Percentiles rank a stretch among this genome's conserved stretches.
Conservation (phyloP, 1,139 yeast species). For the Pichia sp. region DNA sequence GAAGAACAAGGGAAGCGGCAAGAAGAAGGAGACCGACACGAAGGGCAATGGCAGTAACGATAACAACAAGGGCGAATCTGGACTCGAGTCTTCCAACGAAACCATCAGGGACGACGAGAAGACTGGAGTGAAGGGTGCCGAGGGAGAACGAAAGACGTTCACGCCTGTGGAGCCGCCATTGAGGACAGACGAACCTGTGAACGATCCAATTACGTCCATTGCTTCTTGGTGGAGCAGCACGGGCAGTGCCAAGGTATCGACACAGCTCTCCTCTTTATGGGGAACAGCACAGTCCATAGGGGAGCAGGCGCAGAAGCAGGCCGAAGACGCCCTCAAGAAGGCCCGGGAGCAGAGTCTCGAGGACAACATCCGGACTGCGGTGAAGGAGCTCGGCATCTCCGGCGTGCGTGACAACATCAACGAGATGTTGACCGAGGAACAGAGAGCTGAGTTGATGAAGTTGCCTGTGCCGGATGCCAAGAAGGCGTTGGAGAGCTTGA, state of each 20-base stretch:
- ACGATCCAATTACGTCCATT: slow-evolving; percentile 66
- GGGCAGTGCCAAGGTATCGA: slow-evolving; percentile 71
- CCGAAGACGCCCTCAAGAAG: slow-evolving; percentile 38
- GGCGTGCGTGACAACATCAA: slow-evolving; percentile 30
- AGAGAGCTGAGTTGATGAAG: slow-evolving; percentile 24
- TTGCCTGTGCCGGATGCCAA: slow-evolving; percentile 30
- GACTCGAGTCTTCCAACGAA: slow-evolving; percentile 1
- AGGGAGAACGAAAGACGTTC: not conserved
- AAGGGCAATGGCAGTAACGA: not conserved
- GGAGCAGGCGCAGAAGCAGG: slow-evolving; percentile 33
- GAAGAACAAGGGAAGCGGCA: slow-evolving; percentile 7
- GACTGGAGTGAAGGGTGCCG: not conserved
- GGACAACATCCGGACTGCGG: slow-evolving; percentile 29
- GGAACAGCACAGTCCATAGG: slow-evolving; percentile 40
- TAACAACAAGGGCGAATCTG: not conserved
- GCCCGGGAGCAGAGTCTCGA: slow-evolving; percentile 36
- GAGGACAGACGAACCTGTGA: slow-evolving; percentile 28
- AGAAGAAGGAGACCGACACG: not conserved
- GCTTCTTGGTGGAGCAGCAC: slow-evolving; percentile 79
- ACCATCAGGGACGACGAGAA: slow-evolving; percentile 4
- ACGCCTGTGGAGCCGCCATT: not conserved
- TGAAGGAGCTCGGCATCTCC: slow-evolving; percentile 31
- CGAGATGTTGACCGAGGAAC: slow-evolving; percentile 27
- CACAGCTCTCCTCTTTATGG: slow-evolving; percentile 65
- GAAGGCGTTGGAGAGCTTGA: slow-evolving; percentile 23